These are phyloP conservation scores for Talaromyces marneffei DNA, from an alignment of 2,329 filamentous ascomycete species.

Conservation along the genomic window DNA sequence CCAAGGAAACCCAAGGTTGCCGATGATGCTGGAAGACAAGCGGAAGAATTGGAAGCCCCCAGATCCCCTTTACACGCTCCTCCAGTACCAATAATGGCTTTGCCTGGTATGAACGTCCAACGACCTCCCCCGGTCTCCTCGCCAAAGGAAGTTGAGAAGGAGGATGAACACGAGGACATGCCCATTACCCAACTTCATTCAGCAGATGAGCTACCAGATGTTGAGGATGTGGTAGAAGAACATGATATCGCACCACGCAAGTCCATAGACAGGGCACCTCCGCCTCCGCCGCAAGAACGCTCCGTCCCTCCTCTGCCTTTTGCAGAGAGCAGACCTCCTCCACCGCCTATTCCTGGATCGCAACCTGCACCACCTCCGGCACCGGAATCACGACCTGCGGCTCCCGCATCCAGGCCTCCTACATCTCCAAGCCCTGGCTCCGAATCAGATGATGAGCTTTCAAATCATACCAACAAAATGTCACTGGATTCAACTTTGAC, in stretches of 20 bases:
- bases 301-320: constrained; percentile 41
- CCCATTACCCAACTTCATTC: constrained; percentile 39
- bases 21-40: constrained; percentile 27
- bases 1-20: constrained; percentile 47
- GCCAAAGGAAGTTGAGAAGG: constrained; percentile 44
- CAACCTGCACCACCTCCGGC: constrained; percentile 32
- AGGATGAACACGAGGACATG: constrained; percentile 44
- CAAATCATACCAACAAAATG: constrained; percentile 45
- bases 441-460: constrained; percentile 83
- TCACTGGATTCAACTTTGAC: constrained; percentile 39
- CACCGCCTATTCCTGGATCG: constrained; percentile 32
- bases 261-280: constrained; percentile 40
- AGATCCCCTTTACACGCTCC: constrained; percentile 31
- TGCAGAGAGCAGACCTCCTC: constrained; percentile 33
- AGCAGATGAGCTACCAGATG: constrained; percentile 48
- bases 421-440: constrained; percentile 70
- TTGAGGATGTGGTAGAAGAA: constrained; percentile 45
- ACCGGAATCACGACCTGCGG: constrained; percentile 38
- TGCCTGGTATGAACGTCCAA: constrained; percentile 63
- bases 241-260: constrained; percentile 28
- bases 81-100: constrained; percentile 51
- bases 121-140: constrained; percentile 45
- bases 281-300: constrained; percentile 49
- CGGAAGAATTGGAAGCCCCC: constrained; percentile 28
- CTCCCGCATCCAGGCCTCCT: constrained; percentile 48